Percentiles rank a stretch among this genome's conserved stretches.
phyloP scores from a whole-genome alignment of 208 protist genomes.

The Ichthyophonus hoferi region DNA sequence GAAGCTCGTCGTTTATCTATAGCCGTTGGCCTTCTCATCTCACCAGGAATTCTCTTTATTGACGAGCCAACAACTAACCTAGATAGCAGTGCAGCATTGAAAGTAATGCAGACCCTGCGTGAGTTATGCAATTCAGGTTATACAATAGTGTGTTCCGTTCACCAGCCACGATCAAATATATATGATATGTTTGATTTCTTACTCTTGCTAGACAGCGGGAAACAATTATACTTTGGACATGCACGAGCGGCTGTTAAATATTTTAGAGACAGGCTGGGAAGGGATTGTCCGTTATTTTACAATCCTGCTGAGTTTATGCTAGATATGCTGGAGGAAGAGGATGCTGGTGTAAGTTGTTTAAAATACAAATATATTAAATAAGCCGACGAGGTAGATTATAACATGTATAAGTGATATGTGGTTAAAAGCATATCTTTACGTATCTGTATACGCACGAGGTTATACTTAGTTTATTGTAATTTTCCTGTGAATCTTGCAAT shows the following conservation, averaged over 20 bases:
- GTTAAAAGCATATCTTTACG: no score
- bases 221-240: constrained; percentile 23
- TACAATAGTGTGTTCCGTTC: constrained; percentile 16
- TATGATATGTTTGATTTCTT: constrained; percentile 37
- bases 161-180: constrained; percentile 42
- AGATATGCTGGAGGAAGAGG: constrained; percentile 29
- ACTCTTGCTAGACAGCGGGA: constrained; percentile 21
- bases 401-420: no score
- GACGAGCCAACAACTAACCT: constrained; percentile 52
- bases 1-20: constrained; percentile 51
- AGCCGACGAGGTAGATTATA: no score
- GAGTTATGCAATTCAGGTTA: constrained; percentile 15
- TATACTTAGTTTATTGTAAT: no score
- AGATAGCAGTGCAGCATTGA: constrained; percentile 6
- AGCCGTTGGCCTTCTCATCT: constrained; percentile 45
- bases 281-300: constrained; percentile 24
- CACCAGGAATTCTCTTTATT: constrained; percentile 51
- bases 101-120: constrained; percentile 19
- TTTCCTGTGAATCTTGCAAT: no score
- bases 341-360: neutral
- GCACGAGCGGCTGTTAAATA: constrained; percentile 60
- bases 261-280: constrained; percentile 54
- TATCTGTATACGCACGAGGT: no score
- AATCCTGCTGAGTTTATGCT: constrained; percentile 50
- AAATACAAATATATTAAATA: no score